Conservation (phyloP, 1,284 basidiomycete species). For the Rugosomyces carneus region DNA sequence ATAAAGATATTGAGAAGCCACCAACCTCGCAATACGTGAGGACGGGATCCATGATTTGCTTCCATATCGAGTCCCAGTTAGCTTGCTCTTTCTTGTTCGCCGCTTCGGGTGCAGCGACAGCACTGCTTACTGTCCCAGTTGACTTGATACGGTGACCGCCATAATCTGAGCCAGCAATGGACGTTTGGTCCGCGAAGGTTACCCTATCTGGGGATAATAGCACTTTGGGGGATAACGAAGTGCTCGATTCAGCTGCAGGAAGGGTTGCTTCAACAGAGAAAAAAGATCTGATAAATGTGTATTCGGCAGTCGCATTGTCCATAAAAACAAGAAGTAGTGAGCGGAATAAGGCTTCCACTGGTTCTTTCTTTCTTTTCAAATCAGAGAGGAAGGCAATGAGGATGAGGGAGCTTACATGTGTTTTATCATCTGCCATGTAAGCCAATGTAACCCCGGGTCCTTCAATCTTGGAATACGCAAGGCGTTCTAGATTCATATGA, state of each 20-base stretch:
- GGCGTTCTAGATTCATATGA: conserved; percentile 45
- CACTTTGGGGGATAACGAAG: conserved; percentile 32
- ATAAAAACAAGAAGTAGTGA: conserved; percentile 85
- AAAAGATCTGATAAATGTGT: conserved; percentile 80
- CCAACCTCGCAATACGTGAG: conserved; percentile 75
- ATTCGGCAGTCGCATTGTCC: conserved; percentile 91
- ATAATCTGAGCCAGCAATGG: conserved; percentile 39
- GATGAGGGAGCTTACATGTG: conserved; percentile 50
- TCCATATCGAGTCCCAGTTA: conserved; percentile 68
- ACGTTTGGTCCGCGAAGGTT: conserved; percentile 31
- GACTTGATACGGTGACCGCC: conserved; percentile 22
- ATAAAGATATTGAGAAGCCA: not conserved
- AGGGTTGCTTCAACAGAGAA: conserved; percentile 43
- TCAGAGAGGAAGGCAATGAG: conserved; percentile 3
- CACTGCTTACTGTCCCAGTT: conserved; percentile 23
- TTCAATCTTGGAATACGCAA: conserved; percentile 67
- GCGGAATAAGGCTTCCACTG: conserved; percentile 76
- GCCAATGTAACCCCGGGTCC: conserved; percentile 76
- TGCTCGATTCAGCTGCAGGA: conserved; percentile 30
- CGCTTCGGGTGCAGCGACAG: conserved; percentile 24
- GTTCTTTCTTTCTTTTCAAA: conserved; percentile 58
- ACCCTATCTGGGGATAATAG: conserved; percentile 30
- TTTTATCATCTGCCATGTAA: conserved; percentile 83
- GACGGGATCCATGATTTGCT: conserved; percentile 85
- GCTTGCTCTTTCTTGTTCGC: conserved; percentile 55